These are phyloP conservation scores for Chrysoporthe cubensis DNA, from an alignment of 2,329 filamentous ascomycete genomes.

Conservation along the genomic window DNA sequence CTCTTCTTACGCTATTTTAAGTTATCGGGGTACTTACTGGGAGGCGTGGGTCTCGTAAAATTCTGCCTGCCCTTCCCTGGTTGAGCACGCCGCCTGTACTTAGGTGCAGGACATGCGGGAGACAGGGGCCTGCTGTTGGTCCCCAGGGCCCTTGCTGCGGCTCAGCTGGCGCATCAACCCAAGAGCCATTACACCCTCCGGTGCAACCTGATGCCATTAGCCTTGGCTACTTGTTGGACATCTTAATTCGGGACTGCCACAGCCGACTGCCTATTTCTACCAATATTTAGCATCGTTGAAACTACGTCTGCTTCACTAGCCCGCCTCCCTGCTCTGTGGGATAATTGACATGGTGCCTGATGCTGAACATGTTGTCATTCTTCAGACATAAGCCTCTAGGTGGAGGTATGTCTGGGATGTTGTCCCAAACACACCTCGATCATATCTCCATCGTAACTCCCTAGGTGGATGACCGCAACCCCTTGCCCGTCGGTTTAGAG, in stretches of 20 bases:
- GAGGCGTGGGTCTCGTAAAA: background rate
- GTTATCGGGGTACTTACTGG: background rate
- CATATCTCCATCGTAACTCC: background rate
- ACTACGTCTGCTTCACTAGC: background rate
- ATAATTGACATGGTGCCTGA: background rate
- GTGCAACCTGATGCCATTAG: background rate
- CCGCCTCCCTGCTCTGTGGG: background rate
- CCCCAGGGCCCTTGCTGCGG: background rate
- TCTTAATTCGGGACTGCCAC: background rate
- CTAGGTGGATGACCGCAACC: background rate
- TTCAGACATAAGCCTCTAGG: background rate
- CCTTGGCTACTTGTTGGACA: background rate
- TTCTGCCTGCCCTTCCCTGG: background rate
- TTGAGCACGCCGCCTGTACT: background rate
- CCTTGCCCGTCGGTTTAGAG: conserved; percentile 53
- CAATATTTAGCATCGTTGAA: background rate
- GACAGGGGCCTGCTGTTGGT: background rate
- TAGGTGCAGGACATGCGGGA: background rate
- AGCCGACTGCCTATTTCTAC: background rate
- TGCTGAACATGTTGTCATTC: background rate
- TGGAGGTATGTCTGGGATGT: background rate
- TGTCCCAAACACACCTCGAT: background rate
- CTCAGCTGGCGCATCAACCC: background rate
- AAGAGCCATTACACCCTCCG: too few relatives aligned
- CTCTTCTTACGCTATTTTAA: background rate